Evolutionary conservation across 176 grass and related monocot genomes (phyloP).

Genomic region (Eremochloa ophiuroides): DNA sequence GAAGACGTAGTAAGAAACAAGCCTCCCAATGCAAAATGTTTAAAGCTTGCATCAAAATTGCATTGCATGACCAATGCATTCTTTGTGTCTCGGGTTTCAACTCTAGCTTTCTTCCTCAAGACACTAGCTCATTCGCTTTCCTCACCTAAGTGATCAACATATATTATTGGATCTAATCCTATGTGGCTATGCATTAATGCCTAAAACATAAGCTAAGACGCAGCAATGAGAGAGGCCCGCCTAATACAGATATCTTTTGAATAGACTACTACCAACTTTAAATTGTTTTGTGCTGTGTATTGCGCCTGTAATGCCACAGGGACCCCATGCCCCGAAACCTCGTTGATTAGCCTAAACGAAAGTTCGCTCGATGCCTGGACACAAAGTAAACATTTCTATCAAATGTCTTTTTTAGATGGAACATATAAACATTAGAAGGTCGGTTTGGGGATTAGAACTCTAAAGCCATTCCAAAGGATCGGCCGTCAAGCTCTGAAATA

Average conservation of each 20-base stretch:
- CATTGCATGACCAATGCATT: not conserved
- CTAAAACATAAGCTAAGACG: not conserved
- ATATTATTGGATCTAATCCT: not conserved
- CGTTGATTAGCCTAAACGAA: not conserved
- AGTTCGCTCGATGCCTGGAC: not conserved
- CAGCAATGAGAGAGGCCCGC: not conserved
- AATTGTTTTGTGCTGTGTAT: not conserved
- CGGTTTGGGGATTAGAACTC: not conserved
- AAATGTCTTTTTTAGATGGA: not conserved
- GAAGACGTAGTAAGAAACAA: not conserved
- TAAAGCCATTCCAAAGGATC: not conserved
- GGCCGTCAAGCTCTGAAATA: not conserved
- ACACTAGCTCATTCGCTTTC: not conserved
- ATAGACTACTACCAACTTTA: constrained; percentile 1
- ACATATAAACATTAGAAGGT: not conserved
- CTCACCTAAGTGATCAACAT: not conserved
- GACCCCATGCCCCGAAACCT: not conserved
- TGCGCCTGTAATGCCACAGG: not conserved
- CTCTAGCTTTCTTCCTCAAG: not conserved
- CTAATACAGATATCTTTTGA: not conserved
- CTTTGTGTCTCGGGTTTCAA: not conserved
- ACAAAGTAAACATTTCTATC: not conserved
- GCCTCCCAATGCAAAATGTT: not conserved
- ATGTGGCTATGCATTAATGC: not conserved
- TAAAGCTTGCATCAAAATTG: not conserved